phyloP scores from a whole-genome alignment of 192 early-diverging fungal species.

The Kappamyces sp. region DNA sequence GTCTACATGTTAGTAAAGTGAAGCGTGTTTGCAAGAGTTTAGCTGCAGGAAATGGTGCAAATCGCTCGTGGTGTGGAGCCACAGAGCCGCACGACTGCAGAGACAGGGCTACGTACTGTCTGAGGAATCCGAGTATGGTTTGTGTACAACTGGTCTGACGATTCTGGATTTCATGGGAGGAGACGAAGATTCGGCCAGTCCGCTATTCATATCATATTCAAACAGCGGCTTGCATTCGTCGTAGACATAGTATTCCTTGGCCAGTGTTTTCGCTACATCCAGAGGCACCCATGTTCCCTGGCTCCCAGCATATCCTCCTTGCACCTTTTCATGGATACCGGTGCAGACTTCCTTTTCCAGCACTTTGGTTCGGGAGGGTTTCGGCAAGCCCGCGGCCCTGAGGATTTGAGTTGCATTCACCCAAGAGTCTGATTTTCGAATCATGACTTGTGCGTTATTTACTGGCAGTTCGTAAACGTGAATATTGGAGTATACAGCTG shows the following conservation, averaged over 20 bases:
- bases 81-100: too few relatives aligned
- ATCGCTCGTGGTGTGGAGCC: too few relatives aligned
- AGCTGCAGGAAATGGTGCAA: too few relatives aligned
- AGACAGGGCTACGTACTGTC: too few relatives aligned
- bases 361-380: constrained; percentile 89
- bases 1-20: too few relatives aligned
- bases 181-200: constrained; percentile 15
- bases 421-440: constrained; percentile 73
- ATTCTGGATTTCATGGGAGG: too few relatives aligned
- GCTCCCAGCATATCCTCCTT: constrained; percentile 75
- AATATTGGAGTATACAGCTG: constrained; percentile 42
- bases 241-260: constrained; percentile 20
- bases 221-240: constrained; percentile 21
- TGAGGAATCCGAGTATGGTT: too few relatives aligned
- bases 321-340: constrained; percentile 91
- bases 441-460: constrained; percentile 69
- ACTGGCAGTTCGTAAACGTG: constrained; percentile 70
- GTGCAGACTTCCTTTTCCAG: constrained; percentile 85
- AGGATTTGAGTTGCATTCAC: constrained; percentile 98
- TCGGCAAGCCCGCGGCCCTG: constrained; percentile 90
- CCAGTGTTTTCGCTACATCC: constrained; percentile 22
- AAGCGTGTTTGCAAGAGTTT: too few relatives aligned
- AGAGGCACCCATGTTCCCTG: constrained; percentile 39
- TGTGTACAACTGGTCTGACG: too few relatives aligned
- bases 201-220: constrained; percentile 18